Evolutionary conservation across 257 asterid genomes (phyloP), one percentile per base, ranked within the genome.

Genomic region (Gentiana macrophylla): DNA sequence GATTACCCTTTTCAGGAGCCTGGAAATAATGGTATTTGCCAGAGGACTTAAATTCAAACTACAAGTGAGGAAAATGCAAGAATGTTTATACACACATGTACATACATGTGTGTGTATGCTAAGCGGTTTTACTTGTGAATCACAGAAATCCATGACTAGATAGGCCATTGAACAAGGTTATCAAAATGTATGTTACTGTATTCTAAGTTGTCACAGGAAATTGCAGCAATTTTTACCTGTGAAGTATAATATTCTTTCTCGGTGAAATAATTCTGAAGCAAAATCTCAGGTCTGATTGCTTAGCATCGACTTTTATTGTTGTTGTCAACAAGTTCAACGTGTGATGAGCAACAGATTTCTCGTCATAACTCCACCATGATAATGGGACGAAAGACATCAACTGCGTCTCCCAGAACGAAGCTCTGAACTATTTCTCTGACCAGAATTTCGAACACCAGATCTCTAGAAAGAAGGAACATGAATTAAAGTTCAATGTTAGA

Each of bases 251-350:
- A 76, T 90, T 93, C 80, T 93, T 93, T 62, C 94, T 86, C 46
- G 99, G 99, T 60, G 99, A 93, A 72, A 89, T 93, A 65, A 93
- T 93, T 67, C 97, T 80, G 74, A 93, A 93, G 81, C 99, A 93
- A 73, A 93, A 93, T 72, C 99, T 83, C 67, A 93, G 77, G 75
- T 93, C 96, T 53, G 99, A 93, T 65, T 93, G 99, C 76, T 93
- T 97, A 32, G 99, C 99, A 70, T 93, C 97, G 32, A 86, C 95
- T 78, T 86, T 93, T 62, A 93, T 93, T 10, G 99, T 93, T 59
- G 99, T 88, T 12, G 99, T 93, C 83, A 93, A 77, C 60, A 93
- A 74, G 77, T 93, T 89, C 53, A 93, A 97, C 9, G 99, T 93
- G 77, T 93, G 94, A 75, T 93, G 99, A 59, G 99, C 96, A 66